Evolutionary conservation across 768 basidiomycete species (phyloP), one percentile per base, ranked within the genome.

Genomic region (Auricularia cornea): DNA sequence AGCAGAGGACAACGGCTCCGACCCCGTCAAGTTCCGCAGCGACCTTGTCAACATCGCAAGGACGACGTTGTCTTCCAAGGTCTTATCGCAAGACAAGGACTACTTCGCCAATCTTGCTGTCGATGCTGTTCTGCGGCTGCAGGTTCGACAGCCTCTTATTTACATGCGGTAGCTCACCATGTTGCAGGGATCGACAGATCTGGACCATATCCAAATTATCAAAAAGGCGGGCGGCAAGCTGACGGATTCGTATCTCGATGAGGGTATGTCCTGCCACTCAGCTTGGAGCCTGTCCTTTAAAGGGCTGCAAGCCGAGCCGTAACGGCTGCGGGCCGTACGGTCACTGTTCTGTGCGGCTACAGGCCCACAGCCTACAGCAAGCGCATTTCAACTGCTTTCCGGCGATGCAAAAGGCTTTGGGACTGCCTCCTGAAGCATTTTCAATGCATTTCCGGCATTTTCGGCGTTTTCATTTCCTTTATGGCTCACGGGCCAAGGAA

Each of bases 161-260:
- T 40, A 66, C 59, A 68, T 52, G 32, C 6, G 30, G 23, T 23
- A 59, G 52, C 33, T 44, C 6, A 40, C n/a, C 2, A n/a, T 40
- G 8, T 18, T 59, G 6, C 69, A 94, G 90, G 97, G 97, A 40
- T 97, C 94, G 40, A 94, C 92, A 60, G 90, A 98, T 76, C 81
- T 99, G 35, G 96, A 99, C 68, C 94, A 98, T 74, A 98, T 99
- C 67, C 96, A 99, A 76, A 89, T 98, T 74, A 99, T 98, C 80
- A 99, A 99, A 83, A 98, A 98, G 77, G 92, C 92, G n/a, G 96
- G 96, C 63, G 96, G 96, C 60, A 99, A 98, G 79, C 82, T 99
- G 69, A 96, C 94, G 0, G 96, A 98, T 70, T 96, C 94, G 5
- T 99, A 98, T 79, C 85, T 99, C 35, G 95, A 97, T 71, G 97